These are phyloP conservation scores for Achaetomium macrosporum DNA, from an alignment of 2,329 filamentous ascomycete genomes.

Conservation along the genomic window DNA sequence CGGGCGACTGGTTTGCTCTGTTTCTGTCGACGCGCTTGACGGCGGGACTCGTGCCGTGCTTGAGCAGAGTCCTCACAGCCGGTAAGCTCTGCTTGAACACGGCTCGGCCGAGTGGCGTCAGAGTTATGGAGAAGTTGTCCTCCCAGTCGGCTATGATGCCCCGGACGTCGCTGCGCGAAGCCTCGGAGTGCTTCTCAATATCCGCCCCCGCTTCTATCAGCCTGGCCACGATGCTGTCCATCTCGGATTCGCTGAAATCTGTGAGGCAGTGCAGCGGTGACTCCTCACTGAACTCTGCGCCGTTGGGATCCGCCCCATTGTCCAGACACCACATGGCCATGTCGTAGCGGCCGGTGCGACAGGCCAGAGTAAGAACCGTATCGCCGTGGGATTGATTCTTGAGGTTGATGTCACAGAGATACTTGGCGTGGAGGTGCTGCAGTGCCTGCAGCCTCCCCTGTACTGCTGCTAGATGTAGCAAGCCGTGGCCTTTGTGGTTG, in stretches of 20 bases:
- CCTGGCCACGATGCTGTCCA: constrained; percentile 8
- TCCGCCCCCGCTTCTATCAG: constrained; percentile 12
- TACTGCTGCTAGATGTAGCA: constrained; percentile 14
- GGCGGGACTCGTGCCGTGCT: constrained; percentile 10
- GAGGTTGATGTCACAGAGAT: constrained; percentile 14
- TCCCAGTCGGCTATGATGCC: constrained; percentile 16
- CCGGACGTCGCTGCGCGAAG: constrained; percentile 2
- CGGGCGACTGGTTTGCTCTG: not conserved
- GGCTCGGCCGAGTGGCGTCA: constrained; percentile 15
- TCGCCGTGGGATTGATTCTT: constrained; percentile 12
- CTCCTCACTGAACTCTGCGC: constrained; percentile 7
- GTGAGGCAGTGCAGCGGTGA: constrained; percentile 16
- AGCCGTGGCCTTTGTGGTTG: constrained; percentile 16
- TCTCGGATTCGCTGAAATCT: constrained; percentile 8
- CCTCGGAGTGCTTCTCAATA: constrained; percentile 10
- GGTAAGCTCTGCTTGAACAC: constrained; percentile 12
- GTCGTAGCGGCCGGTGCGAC: constrained; percentile 7
- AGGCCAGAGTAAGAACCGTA: constrained; percentile 14
- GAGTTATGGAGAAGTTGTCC: constrained; percentile 4
- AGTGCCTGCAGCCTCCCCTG: constrained; percentile 5
- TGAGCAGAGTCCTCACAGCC: constrained; percentile 12
- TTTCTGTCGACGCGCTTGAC: not conserved
- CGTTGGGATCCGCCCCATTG: constrained; percentile 15
- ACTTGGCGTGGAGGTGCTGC: constrained; percentile 7
- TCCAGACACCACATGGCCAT: constrained; percentile 10